Evolutionary conservation across 805 yeast genomes (phyloP), one percentile per base, ranked within the genome.

Genomic region (Wickerhamiella sergipiensis): DNA sequence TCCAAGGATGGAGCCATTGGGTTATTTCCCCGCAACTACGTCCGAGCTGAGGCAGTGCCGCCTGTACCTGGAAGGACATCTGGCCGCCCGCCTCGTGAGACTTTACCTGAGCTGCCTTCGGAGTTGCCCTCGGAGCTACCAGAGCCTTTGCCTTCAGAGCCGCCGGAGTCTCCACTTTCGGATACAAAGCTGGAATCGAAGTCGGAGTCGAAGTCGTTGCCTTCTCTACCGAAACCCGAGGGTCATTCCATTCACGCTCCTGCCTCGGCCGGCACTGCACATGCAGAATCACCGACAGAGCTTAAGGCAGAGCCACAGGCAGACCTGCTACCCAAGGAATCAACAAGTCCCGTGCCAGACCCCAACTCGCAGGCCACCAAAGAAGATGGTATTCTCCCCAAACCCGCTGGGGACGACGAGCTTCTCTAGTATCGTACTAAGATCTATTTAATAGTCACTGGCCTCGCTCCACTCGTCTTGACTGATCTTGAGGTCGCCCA

Each of bases 11-110:
- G 76, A 1, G 52, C 56, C 5, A 54, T 59, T 6, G 80, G 80
- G 0, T 54, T 66, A 48, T 71, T 76, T 52, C 80, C 80, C 3
- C 62, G 64, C 33, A 76, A 76, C 50, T 74, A 74, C 55, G 73
- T 74, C 17, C 17, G 19, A 6, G 13, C 40, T 6, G 40, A 36
- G 13, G 9, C 59, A 59, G 45, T 18, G 22, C 36, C 38, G 23
- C 46, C 24, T 24, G 46, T 24, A 5, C 21, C 29, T 29, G 33
- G 33, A 3, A 6, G 33, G 26, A 8, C 26, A 29, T 7, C 15
- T 29, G 15, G 15, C 33, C 33, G 33, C 4, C 12, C 12, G 9
- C 12, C 33, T 12, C 33, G 33, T 3, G 33, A 29, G 15, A 29
- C 33, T 29, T 12, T 29, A 9, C 33, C 33, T 9, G 33, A 29